Base-by-base conservation (phyloP, 1,284 basidiomycete species). In the Boletus mariae region DNA sequence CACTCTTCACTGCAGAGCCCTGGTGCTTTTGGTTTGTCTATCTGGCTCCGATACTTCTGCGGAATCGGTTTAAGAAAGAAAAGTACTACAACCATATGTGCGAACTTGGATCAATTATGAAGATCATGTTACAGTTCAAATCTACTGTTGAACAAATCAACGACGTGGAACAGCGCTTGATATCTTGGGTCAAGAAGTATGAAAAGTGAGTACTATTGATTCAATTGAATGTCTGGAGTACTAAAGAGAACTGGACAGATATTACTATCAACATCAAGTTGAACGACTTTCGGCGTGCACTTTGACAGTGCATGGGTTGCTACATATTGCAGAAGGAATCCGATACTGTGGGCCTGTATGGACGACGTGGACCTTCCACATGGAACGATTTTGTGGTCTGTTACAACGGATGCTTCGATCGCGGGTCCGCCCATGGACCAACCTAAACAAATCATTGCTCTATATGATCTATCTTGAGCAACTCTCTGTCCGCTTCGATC, bases 1-100 rank as follows among this genome's bases (percentile, higher is more conserved):
- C 53, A 0, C 17, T 28, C 0, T 60, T 60, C 23, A 51, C 43
- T 5, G 49, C 50, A 0, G 37, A 59, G 15, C 49, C 49, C 0
- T 60, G 59, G 58, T 46, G 55, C 0, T 60, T 60, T 2, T 60
- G 58, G 51, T 59, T 57, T 6, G 13, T 59, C 0, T 47, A 59
- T 9, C 34, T 60, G 2, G 46, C 49, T 1, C 59, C 51, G 3
- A 40, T 20, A 0, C 35, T 60, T 0, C 51, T 60, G 0, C 3
- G 49, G 8, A 43, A 48, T 11, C 13, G 26, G 0, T 58, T 60
- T 38, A 35, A 2, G 0, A 58, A 53, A 13, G 7, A 26, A 0
- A 60, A 60, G 15, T 60, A 58, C 10, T 60, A 58, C 11, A 42
- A 15, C 1, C 55, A 60, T 10, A 32, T 42, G 23, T 47, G 44